Base-by-base conservation (phyloP, 1,284 basidiomycete genomes). In the Melampsora larici-populina region DNA sequence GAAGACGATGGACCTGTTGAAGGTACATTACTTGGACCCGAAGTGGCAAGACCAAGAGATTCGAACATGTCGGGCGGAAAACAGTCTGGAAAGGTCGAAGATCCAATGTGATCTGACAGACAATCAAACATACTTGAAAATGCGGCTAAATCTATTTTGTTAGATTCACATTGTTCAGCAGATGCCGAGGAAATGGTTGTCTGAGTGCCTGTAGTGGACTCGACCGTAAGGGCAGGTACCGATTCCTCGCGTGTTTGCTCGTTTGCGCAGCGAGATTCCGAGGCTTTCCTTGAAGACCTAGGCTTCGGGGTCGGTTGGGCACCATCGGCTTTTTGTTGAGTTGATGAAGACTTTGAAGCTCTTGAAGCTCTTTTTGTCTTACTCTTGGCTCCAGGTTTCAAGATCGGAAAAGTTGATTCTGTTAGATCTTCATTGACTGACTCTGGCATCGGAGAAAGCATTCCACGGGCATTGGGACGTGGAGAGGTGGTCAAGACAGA, bases 401-500 rank as follows among this genome's bases (percentile, higher is more conserved):
- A 43, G 40, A 43, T 43, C 5, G 40, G 11, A 43, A 43, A 43
- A n/a, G 55, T 13, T 8, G n/a, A 13, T n/a, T 29, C 29, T 15
- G 29, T 6, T n/a, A 1, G 55, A 58, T n/a, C 55, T n/a, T 58
- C 55, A 58, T 21, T 58, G 8, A 58, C 55, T 58, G 55, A 58
- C 55, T 58, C 55, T 58, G 29, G 55, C 55, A 58, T n/a, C n/a
- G 55, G 55, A n/a, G 55, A 58, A 13, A 58, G 11, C 55, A 58
- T 24, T 58, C 55, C 55, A 29, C 55, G n/a, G 21, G 55, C 9
- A 58, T 58, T 58, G 55, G 55, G 55, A n/a, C 55, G 63, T 21
- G 74, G 74, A 7, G 74, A 77, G 49, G 55, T 77, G 8, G 74
- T 77, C 18, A 77, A 55, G 18, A 58, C 69, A 8, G 74, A 77